Conservation (phyloP, 2,329 filamentous ascomycete genomes). For the Epichloe brachyelytri region DNA sequence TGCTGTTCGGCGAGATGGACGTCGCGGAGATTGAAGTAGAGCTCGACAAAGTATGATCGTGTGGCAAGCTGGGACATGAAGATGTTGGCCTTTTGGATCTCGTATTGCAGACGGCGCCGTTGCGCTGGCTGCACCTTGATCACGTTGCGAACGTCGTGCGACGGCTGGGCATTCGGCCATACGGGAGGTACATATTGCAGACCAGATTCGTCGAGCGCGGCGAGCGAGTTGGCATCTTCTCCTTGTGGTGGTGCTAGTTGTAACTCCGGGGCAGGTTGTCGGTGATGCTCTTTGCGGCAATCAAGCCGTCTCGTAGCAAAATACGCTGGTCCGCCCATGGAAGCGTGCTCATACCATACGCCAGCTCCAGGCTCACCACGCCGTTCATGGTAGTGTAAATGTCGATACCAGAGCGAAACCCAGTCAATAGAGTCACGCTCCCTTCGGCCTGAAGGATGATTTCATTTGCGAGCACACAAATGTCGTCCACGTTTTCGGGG, state of each 20-base stretch:
- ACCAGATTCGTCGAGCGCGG: conserved; percentile 30
- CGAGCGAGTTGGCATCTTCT: conserved; percentile 24
- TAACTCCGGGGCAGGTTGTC: conserved; percentile 58
- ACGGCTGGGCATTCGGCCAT: conserved; percentile 31
- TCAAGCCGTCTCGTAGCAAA: conserved; percentile 58
- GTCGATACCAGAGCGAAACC: conserved; percentile 68
- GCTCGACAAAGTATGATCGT: conserved; percentile 73
- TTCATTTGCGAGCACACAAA: conserved; percentile 59
- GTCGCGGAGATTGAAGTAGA: conserved; percentile 68
- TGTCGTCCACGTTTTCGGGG: conserved; percentile 73
- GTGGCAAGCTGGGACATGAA: conserved; percentile 72
- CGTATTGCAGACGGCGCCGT: conserved; percentile 55
- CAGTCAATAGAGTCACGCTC: conserved; percentile 56
- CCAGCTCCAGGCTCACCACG: conserved; percentile 66
- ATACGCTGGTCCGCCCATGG: conserved; percentile 68
- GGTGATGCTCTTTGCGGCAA: conserved; percentile 55
- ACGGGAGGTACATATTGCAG: conserved; percentile 39
- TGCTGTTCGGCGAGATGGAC: conserved; percentile 40
- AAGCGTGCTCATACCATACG: conserved; percentile 65
- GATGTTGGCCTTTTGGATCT: conserved; percentile 88
- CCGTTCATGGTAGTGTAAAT: conserved; percentile 73
- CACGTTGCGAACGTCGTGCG: conserved; percentile 36
- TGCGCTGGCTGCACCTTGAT: conserved; percentile 36
- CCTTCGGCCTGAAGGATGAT: conserved; percentile 58
- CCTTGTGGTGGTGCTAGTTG: conserved; percentile 35